Percentiles rank a stretch among this genome's conserved stretches.
These are phyloP conservation scores for Epichloe aotearoae DNA, from an alignment of 2,329 filamentous ascomycete genomes.

Conservation along the genomic window DNA sequence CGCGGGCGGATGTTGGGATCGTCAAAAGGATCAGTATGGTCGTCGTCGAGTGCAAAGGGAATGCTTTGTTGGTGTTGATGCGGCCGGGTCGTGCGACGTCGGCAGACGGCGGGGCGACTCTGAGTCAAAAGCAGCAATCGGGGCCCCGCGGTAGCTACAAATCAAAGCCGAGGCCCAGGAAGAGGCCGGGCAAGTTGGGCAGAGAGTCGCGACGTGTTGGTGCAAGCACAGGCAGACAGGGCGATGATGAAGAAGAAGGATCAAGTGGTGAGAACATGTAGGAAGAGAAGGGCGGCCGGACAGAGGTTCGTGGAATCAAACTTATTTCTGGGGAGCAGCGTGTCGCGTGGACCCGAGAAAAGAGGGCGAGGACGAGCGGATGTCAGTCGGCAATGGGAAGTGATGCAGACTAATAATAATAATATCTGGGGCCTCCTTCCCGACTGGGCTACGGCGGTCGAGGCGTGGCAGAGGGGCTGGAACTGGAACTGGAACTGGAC, in stretches of 20 bases:
- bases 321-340: no score
- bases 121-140: conserved; percentile 12
- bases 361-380: background rate
- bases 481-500: no score
- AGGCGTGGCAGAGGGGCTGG: no score
- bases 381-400: background rate
- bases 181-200: background rate
- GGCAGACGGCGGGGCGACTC: conserved; percentile 9
- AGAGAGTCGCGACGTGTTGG: background rate
- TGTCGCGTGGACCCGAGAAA: no score
- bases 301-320: background rate
- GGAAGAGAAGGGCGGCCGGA: background rate
- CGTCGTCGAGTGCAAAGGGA: conserved; percentile 2
- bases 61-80: background rate
- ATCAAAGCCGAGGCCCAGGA: conserved; percentile 6
- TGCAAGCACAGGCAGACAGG: background rate
- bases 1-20: background rate
- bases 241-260: background rate
- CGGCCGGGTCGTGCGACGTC: conserved; percentile 6
- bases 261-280: background rate
- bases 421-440: no score
- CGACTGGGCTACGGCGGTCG: no score
- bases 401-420: background rate
- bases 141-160: conserved; percentile 9
- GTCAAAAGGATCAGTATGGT: background rate